These are phyloP conservation scores for Ammopiptanthus mongolicus DNA, from an alignment of 306 rosid species.

Conservation along the genomic window DNA sequence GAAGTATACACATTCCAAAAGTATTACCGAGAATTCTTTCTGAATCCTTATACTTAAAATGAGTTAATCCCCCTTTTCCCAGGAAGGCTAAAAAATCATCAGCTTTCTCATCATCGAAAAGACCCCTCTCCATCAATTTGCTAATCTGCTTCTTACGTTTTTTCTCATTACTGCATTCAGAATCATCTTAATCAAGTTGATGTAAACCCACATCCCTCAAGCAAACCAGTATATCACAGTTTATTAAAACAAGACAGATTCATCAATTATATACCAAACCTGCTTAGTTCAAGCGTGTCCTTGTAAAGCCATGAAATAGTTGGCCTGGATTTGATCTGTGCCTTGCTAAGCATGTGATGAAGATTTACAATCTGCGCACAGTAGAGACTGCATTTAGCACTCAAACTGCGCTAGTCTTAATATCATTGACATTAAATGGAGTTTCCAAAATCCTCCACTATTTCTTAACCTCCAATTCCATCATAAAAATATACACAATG, in stretches of 20 bases:
- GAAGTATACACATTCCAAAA: constrained; percentile 92
- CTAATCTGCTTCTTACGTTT: constrained; percentile 79
- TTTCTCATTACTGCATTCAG: constrained; percentile 65
- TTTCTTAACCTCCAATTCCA: too few species aligned
- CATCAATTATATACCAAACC: constrained; percentile 21
- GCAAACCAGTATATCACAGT: neutral
- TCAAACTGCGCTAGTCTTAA: neutral
- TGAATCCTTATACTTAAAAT: constrained; percentile 75
- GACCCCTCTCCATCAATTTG: constrained; percentile 68
- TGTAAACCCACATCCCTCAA: neutral
- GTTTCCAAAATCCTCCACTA: neutral
- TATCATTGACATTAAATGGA: neutral
- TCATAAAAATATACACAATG: too few species aligned
- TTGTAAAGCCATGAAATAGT: constrained; percentile 85
- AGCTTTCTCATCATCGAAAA: constrained; percentile 73
- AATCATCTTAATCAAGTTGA: constrained; percentile 24
- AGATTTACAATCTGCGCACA: constrained; percentile 74
- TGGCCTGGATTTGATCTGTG: constrained; percentile 67
- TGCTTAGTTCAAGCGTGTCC: constrained; percentile 91
- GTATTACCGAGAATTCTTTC: constrained; percentile 89
- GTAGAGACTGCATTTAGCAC: neutral
- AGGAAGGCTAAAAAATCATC: constrained; percentile 74
- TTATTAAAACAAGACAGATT: neutral
- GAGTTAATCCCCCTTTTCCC: constrained; percentile 62
- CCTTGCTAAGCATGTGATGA: constrained; percentile 83